phyloP scores from a whole-genome alignment of 177 flowering plant genomes.

The Vitis hybrid region DNA sequence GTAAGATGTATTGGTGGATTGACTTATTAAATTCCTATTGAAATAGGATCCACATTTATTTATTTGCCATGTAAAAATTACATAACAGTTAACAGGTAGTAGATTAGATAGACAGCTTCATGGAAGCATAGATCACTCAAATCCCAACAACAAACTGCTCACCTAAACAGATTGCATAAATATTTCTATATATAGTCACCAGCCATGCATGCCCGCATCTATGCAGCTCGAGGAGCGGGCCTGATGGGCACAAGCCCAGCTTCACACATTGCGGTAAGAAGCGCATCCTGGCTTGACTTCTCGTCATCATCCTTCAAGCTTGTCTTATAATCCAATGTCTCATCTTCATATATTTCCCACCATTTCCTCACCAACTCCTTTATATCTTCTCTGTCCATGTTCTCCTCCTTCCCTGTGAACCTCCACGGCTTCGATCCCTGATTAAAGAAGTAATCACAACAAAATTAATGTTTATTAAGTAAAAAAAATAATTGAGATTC shows the following conservation, averaged over 20 bases:
- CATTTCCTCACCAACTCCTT: conserved; percentile 40
- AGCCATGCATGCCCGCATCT: not conserved
- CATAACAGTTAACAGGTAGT: too few relatives aligned
- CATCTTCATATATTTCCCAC: conserved; percentile 40
- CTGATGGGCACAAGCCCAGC: conserved; percentile 3
- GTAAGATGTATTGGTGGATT: too few relatives aligned
- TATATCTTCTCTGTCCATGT: conserved; percentile 43
- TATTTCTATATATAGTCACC: too few relatives aligned
- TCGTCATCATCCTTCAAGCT: not conserved
- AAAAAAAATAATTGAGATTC: accelerated
- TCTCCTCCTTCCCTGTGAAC: conserved; percentile 38
- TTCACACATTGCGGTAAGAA: conserved; percentile 6
- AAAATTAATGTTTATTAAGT: too few relatives aligned
- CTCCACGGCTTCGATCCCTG: conserved; percentile 47
- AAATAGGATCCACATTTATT: too few relatives aligned
- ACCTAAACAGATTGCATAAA: too few relatives aligned
- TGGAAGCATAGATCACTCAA: too few relatives aligned
- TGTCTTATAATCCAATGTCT: conserved; percentile 27
- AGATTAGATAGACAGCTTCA: too few relatives aligned
- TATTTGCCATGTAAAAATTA: too few relatives aligned
- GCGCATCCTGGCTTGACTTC: not conserved
- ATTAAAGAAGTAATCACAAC: not conserved
- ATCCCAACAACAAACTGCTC: too few relatives aligned
- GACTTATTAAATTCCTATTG: too few relatives aligned
- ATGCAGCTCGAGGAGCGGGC: conserved; percentile 14